Conservation (phyloP, 2,329 filamentous ascomycete species). For the Hypoxylon sp. region DNA sequence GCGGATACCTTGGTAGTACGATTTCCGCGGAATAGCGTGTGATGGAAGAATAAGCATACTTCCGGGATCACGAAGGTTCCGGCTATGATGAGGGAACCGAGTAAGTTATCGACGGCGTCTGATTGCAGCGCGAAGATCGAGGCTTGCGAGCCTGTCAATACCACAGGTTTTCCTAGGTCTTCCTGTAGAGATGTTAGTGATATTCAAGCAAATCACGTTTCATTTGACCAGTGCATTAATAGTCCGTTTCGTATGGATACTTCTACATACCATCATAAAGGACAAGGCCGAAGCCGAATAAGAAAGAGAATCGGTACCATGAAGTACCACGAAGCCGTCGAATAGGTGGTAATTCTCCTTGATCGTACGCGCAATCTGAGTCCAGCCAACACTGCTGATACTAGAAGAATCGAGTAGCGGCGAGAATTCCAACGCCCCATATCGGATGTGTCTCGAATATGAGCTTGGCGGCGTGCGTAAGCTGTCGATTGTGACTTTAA, state of each 20-base stretch:
- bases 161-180: slow-evolving; percentile 90
- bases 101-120: slow-evolving; percentile 90
- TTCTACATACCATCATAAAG: slow-evolving; percentile 81
- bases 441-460: slow-evolving; percentile 85
- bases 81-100: slow-evolving; percentile 89
- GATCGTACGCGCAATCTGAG: slow-evolving; percentile 84
- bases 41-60: slow-evolving; percentile 94
- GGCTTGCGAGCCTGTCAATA: slow-evolving; percentile 86
- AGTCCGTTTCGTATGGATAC: background rate
- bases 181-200: slow-evolving; percentile 38
- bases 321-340: slow-evolving; percentile 91
- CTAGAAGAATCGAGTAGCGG: slow-evolving; percentile 90
- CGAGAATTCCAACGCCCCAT: slow-evolving; percentile 86
- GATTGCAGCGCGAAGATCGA: slow-evolving; percentile 93
- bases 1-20: slow-evolving; percentile 90
- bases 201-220: background rate
- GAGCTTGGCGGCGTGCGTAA: slow-evolving; percentile 84
- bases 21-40: slow-evolving; percentile 90
- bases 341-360: slow-evolving; percentile 88
- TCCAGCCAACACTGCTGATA: slow-evolving; percentile 89
- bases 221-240: background rate
- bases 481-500: slow-evolving; percentile 70
- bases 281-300: slow-evolving; percentile 92
- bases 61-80: slow-evolving; percentile 94
- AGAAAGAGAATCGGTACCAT: slow-evolving; percentile 90